These are phyloP conservation scores for Sparassis latifolia DNA, from an alignment of 1,284 basidiomycete genomes.

Conservation along the genomic window DNA sequence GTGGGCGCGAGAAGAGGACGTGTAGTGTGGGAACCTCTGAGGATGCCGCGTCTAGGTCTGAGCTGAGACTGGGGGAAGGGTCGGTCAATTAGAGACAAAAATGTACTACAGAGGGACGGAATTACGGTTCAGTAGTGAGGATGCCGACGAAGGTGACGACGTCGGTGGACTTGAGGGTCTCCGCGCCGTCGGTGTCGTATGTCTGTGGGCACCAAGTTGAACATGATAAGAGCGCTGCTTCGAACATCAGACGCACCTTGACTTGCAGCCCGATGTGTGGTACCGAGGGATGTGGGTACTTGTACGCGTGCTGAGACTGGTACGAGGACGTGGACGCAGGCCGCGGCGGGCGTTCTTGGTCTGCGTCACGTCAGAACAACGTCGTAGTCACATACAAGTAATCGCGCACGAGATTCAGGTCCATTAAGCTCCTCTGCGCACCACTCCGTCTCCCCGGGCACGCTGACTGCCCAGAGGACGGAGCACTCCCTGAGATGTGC, in stretches of 20 bases:
- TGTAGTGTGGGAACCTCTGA: conserved; percentile 59
- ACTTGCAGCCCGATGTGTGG: conserved; percentile 60
- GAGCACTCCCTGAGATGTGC: conserved; percentile 51
- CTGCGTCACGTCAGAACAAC: not conserved
- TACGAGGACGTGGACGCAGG: conserved; percentile 12
- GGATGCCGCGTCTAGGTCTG: conserved; percentile 27
- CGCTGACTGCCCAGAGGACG: conserved; percentile 62
- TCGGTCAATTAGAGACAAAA: not conserved
- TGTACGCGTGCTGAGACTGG: conserved; percentile 41
- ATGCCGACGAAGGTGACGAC: conserved; percentile 65
- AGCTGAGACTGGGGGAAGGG: conserved; percentile 18
- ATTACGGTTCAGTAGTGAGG: conserved; percentile 56
- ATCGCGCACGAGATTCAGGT: conserved; percentile 4
- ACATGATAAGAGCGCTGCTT: too few species aligned
- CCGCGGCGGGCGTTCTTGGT: conserved; percentile 1
- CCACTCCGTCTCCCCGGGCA: conserved; percentile 61
- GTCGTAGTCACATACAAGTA: too few species aligned
- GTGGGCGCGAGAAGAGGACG: conserved; percentile 47
- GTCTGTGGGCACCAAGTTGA: conserved; percentile 32
- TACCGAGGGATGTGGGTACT: conserved; percentile 50
- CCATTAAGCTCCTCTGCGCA: conserved; percentile 31
- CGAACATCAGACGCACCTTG: conserved; percentile 39
- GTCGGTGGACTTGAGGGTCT: conserved; percentile 51
- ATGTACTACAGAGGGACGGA: conserved; percentile 6
- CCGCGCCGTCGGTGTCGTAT: conserved; percentile 40